phyloP scores from a whole-genome alignment of 225 moss, liverwort and hornwort species.

The Antitrichia curtipendula region DNA sequence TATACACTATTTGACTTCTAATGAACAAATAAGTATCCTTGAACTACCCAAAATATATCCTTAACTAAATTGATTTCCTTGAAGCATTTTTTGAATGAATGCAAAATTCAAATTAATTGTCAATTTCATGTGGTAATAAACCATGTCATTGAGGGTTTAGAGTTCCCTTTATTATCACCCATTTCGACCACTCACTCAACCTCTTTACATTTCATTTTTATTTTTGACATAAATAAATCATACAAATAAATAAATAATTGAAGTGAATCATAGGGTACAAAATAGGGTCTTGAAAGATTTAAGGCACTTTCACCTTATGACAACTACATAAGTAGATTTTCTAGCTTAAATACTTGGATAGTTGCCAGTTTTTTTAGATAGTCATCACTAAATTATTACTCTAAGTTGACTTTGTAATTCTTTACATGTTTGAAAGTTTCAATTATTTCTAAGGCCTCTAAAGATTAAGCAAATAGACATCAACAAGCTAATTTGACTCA shows the following conservation, averaged over 20 bases:
- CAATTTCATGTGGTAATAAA: not conserved
- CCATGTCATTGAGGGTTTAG: not conserved
- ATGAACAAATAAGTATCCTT: not conserved
- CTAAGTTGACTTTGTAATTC: not conserved
- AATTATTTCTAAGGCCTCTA: not conserved
- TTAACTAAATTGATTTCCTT: not conserved
- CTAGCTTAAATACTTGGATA: not conserved
- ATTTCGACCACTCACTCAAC: not conserved
- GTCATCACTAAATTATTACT: not conserved
- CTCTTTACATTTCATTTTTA: not conserved
- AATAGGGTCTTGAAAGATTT: not conserved
- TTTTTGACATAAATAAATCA: accelerated
- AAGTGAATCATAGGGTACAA: not conserved
- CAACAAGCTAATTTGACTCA: not conserved
- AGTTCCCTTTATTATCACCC: not conserved
- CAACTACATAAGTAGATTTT: not conserved
- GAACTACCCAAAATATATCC: not conserved
- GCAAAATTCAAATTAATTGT: not conserved
- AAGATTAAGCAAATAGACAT: not conserved
- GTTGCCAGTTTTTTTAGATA: not conserved
- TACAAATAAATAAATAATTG: accelerated
- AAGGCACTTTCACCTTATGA: not conserved
- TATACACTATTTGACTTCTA: not conserved
- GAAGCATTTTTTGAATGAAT: not conserved
- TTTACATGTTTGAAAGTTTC: not conserved